phyloP scores from a whole-genome alignment of 768 basidiomycete species.

The Zangia roseola region DNA sequence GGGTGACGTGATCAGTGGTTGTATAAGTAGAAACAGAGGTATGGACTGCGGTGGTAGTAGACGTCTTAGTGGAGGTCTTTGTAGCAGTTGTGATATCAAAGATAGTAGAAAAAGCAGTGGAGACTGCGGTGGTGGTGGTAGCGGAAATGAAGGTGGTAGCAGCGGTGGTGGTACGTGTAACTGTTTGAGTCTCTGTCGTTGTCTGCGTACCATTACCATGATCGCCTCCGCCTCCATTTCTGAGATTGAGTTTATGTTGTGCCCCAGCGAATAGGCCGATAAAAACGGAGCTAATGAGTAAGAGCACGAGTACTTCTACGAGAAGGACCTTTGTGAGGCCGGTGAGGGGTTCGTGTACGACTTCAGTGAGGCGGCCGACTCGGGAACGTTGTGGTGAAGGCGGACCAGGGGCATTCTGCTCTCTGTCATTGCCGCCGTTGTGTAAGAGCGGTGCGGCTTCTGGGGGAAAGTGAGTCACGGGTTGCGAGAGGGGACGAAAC shows the following conservation, averaged over 20 bases:
- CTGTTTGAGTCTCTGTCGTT: slow-evolving; percentile 31
- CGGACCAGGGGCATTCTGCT: slow-evolving; percentile 31
- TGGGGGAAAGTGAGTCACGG: slow-evolving; percentile 26
- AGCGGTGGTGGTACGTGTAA: slow-evolving; percentile 33
- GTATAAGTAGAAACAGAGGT: slow-evolving; percentile 40
- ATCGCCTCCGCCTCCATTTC: slow-evolving; percentile 34
- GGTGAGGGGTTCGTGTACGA: slow-evolving; percentile 77
- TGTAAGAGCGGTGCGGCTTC: slow-evolving; percentile 67
- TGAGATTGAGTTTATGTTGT: slow-evolving; percentile 68
- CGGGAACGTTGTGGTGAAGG: slow-evolving; percentile 38
- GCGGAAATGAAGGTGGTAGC: slow-evolving; percentile 30
- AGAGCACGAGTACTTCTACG: slow-evolving; percentile 67
- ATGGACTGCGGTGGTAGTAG: slow-evolving; percentile 37
- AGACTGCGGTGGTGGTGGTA: slow-evolving; percentile 35
- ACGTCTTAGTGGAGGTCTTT: slow-evolving; percentile 40
- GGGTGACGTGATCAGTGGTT: slow-evolving; percentile 36
- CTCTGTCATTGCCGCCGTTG: slow-evolving; percentile 44
- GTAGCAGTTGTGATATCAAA: slow-evolving; percentile 37
- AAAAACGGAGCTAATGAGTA: slow-evolving; percentile 84
- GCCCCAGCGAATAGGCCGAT: slow-evolving; percentile 92
- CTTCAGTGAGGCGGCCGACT: slow-evolving; percentile 41
- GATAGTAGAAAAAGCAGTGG: slow-evolving; percentile 31
- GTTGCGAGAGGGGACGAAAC: not conserved
- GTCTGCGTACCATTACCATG: slow-evolving; percentile 36
- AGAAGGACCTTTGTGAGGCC: slow-evolving; percentile 82